A percentile compares a stretch with the other conserved stretches of the same genome.
Conservation (phyloP, 257 asterid species). For the Plantago major region DNA sequence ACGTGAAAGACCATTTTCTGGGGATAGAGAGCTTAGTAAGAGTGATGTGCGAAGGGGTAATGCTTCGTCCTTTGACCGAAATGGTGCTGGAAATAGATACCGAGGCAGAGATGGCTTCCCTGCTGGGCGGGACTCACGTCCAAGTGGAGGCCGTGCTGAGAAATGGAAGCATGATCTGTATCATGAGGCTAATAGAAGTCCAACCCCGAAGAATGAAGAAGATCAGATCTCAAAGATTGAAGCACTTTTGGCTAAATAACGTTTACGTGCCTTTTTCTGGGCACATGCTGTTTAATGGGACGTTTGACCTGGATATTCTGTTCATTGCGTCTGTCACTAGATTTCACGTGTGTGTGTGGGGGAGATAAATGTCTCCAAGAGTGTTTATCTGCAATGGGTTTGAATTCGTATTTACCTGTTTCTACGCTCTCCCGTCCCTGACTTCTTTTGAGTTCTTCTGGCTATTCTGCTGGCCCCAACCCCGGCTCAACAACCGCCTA, state of each 20-base stretch:
- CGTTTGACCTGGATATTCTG: too few species aligned
- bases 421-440: not conserved
- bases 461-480: too few species aligned
- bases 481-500: too few species aligned
- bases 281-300: too few species aligned
- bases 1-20: conserved; percentile 40
- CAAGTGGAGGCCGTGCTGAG: conserved; percentile 48
- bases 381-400: too few species aligned
- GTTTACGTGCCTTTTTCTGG: not conserved
- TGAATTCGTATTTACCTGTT: not conserved
- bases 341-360: too few species aligned
- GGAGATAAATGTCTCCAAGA: too few species aligned
- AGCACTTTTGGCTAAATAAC: conserved; percentile 63
- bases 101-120: conserved; percentile 48
- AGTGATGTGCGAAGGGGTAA: conserved; percentile 44
- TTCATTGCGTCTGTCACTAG: too few species aligned
- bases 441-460: too few species aligned
- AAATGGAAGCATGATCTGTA: conserved; percentile 96
- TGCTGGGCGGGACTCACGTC: conserved; percentile 39
- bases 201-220: conserved; percentile 77
- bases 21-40: conserved; percentile 39
- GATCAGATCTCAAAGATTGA: conserved; percentile 80
- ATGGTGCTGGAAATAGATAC: conserved; percentile 20
- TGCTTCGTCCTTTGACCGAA: conserved; percentile 40
- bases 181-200: conserved; percentile 65